Evolutionary conservation across 768 basidiomycete species (phyloP).

Genomic region (Leucocoprinus sp.): DNA sequence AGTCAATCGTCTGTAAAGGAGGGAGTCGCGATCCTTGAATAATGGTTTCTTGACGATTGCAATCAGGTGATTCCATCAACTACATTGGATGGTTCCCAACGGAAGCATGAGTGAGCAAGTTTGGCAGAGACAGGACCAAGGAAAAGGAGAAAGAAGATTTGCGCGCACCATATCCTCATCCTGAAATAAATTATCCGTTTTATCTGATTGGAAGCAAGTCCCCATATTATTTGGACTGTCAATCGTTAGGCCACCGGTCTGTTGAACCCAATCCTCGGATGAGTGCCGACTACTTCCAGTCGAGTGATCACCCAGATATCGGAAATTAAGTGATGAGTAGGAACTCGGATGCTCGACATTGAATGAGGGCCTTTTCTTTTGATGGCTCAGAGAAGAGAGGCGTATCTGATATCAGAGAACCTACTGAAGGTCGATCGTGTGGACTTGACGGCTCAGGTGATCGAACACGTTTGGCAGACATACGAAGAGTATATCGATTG

Average conservation of each 20-base stretch:
- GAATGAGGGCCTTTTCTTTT: constrained; percentile 53
- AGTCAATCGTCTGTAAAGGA: constrained; percentile 1
- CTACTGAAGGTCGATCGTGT: constrained; percentile 48
- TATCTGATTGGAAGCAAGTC: constrained; percentile 10
- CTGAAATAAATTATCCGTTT: constrained; percentile 12
- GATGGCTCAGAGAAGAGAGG: neutral
- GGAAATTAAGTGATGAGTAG: constrained; percentile 8
- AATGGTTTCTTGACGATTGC: neutral
- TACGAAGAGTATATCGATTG: too few species aligned
- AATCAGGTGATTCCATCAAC: neutral
- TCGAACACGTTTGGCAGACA: constrained; percentile 45
- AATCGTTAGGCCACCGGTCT: constrained; percentile 60
- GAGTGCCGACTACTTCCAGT: constrained; percentile 31
- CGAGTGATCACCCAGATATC: constrained; percentile 17
- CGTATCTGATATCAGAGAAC: constrained; percentile 12
- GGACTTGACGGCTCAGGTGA: constrained; percentile 41
- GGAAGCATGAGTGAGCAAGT: neutral
- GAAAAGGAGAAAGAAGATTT: neutral
- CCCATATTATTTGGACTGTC: constrained; percentile 35
- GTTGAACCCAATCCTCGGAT: constrained; percentile 71
- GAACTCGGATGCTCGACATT: constrained; percentile 15
- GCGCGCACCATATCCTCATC: constrained; percentile 53
- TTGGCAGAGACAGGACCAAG: neutral
- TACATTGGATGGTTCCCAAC: neutral
- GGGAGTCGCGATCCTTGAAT: constrained; percentile 1